Base-by-base conservation (phyloP, 2,329 filamentous ascomycete species). In the Simplicillium aogashimaense region DNA sequence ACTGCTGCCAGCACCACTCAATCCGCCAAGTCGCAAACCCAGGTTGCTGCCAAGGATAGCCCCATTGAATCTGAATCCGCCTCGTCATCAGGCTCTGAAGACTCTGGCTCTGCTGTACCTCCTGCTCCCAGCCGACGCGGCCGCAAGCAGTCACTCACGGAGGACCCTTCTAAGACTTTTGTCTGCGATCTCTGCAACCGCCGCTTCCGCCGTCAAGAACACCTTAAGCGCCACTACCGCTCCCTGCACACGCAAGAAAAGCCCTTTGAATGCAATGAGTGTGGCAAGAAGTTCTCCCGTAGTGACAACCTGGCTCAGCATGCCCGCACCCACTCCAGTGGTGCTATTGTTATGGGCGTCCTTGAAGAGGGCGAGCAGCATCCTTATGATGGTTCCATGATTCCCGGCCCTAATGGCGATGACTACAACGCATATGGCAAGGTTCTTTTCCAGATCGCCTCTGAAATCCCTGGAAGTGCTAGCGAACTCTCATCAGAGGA, bases 181-280 rank as follows among this genome's bases (percentile, higher is more conserved):
- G 86, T 95, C 45, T 98, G 92, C 69, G 88, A 89, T 42, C 76
- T 95, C 16, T 98, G 92, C 81, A 90, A 87, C 55, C 88, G 92
- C 49, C 86, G 92, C 45, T 98, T 98, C 83, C 85, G 92, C 47
- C 86, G 92, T 47, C 92, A 98, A 66, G 92, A 98, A 65, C 92
- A 98, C 58, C 78, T 98, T 45, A 98, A 98, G 80, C 86, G 92
- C 47, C 92, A 98, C 72, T 95, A 95, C 73, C 83, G 92, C 52
- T 97, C 92, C 43, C 86, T 98, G 36, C 92, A 98, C 73, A 98
- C 92, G 1, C 83, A 94, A 58, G 92, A 97, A 61, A 98, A 97
- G 80, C 92, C 92, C 5, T 98, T 97, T 55, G 87, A 94, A 68
- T 98, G 92, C 73, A 78, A 81, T 50, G 90, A 98, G 68, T 98